A percentile compares a stretch with the other conserved stretches of the same genome.
Evolutionary conservation across 768 basidiomycete genomes (phyloP).

Genomic region (Phylloporus scabripes): DNA sequence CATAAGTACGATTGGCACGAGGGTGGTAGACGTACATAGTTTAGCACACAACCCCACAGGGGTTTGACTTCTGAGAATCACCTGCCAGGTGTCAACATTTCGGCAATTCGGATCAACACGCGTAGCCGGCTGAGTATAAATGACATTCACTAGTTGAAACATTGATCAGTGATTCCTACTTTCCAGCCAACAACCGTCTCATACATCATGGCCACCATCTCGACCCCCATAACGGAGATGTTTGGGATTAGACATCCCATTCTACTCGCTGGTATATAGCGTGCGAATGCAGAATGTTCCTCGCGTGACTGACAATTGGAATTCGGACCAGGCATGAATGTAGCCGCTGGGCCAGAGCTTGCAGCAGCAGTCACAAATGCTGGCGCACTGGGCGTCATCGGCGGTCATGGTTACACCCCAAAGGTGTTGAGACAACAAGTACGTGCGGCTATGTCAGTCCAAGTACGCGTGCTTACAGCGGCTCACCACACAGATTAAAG

Average conservation of each 20-base stretch:
- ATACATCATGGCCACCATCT: constrained; percentile 49
- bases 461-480: constrained; percentile 6
- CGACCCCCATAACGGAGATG: constrained; percentile 82
- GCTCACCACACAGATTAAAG: constrained; percentile 47
- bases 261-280: constrained; percentile 62
- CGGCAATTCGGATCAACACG: neutral
- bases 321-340: constrained; percentile 49
- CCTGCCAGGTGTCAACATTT: neutral
- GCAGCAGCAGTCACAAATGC: constrained; percentile 94
- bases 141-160: neutral
- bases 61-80: neutral
- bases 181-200: neutral
- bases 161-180: neutral
- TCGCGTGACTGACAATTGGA: constrained; percentile 15
- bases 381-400: constrained; percentile 89
- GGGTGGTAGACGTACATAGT: too few relatives aligned
- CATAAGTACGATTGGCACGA: too few relatives aligned
- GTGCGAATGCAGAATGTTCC: constrained; percentile 30
- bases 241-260: constrained; percentile 89
- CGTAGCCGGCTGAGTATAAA: constrained; percentile 3
- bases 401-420: constrained; percentile 82
- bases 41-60: too few relatives aligned
- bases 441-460: constrained; percentile 7
- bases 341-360: constrained; percentile 71
- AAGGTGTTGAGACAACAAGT: constrained; percentile 78